Evolutionary conservation across 1,139 yeast species (phyloP), one percentile per base, ranked within the genome.

Genomic region (Hyphopichia buzzinii): DNA sequence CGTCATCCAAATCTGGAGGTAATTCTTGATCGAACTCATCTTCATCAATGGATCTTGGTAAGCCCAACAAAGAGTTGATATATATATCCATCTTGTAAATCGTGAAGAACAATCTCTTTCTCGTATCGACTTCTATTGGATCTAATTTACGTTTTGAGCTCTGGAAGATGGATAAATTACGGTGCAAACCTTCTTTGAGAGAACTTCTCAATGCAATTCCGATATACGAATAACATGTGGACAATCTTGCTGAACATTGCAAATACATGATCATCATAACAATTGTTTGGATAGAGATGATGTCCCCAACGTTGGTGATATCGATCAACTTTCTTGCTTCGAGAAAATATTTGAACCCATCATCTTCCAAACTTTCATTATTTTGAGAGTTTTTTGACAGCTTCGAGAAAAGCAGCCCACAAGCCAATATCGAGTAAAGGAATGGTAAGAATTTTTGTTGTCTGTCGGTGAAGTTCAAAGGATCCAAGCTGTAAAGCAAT

Each of bases 131-230:
- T 55, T 87, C 96, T 31, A 88, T 82, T 1, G 95, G 95, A 48
- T 84, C 84, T 49, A 85, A 78, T 40, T 62, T 62, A 23, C 74
- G 46, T 35, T 62, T 64, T 1, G 73, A 77, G 51, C 74, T 77
- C 40, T 69, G 74, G 45, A 70, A 70, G 6, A 68, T 62, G 22
- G 78, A 71, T 33, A 85, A 68, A 49, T 83, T 82, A 46, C 97
- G 70, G 57, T 89, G 97, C 25, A 87, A 67, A 1, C 97, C 97
- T 52, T 88, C 94, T 46, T 94, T 75, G 35, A 89, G 63, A 0
- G 95, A 95, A 35, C 92, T 83, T 54, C 97, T 70, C 49, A 89
- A 64, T 0, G 96, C 97, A 35, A 87, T 84, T n/a, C 97, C 96
- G 46, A 88, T 85, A 57, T 87, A 89, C 0, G 95, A 82, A 57